These are phyloP conservation scores for Lepiota venenata DNA, from an alignment of 768 basidiomycete species.

Conservation along the genomic window DNA sequence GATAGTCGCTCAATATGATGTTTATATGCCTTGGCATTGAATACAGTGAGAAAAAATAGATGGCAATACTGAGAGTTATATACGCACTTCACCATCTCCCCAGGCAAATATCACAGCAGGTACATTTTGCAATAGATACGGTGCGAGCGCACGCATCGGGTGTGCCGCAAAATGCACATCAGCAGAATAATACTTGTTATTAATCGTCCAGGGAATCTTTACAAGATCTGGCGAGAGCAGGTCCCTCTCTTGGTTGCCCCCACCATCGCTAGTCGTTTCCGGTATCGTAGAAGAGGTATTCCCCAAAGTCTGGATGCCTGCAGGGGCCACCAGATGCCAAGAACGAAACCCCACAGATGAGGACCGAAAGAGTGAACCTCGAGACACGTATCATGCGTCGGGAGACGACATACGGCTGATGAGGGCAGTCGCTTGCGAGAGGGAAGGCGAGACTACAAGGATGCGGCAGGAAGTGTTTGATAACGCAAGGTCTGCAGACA, in stretches of 20 bases:
- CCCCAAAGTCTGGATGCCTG: slow-evolving; percentile 11
- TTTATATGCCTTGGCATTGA: slow-evolving; percentile 46
- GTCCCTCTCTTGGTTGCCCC: not conserved
- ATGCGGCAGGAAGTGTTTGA: slow-evolving; percentile 29
- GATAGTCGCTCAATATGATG: slow-evolving; percentile 51
- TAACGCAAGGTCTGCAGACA: slow-evolving; percentile 13
- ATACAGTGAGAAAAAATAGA: not conserved
- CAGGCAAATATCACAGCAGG: slow-evolving; percentile 79
- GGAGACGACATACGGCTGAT: slow-evolving; percentile 25
- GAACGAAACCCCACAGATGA: slow-evolving; percentile 6
- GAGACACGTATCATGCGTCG: slow-evolving; percentile 7
- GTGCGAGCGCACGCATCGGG: slow-evolving; percentile 39
- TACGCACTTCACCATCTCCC: slow-evolving; percentile 59
- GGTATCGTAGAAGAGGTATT: slow-evolving; percentile 11
- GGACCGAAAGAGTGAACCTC: not conserved
- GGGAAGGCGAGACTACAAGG: slow-evolving; percentile 26
- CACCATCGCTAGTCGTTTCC: slow-evolving; percentile 10
- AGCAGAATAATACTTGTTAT: slow-evolving; percentile 81
- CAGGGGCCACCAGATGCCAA: not conserved
- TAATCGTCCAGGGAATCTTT: slow-evolving; percentile 68
- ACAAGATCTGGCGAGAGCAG: slow-evolving; percentile 13
- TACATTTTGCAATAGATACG: slow-evolving; percentile 38
- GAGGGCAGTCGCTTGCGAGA: slow-evolving; percentile 24
- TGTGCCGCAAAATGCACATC: slow-evolving; percentile 64
- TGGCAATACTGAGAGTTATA: not conserved